These are phyloP conservation scores for Rhynchospora tenuis DNA, from an alignment of 176 grass and related monocot species.

Conservation along the genomic window DNA sequence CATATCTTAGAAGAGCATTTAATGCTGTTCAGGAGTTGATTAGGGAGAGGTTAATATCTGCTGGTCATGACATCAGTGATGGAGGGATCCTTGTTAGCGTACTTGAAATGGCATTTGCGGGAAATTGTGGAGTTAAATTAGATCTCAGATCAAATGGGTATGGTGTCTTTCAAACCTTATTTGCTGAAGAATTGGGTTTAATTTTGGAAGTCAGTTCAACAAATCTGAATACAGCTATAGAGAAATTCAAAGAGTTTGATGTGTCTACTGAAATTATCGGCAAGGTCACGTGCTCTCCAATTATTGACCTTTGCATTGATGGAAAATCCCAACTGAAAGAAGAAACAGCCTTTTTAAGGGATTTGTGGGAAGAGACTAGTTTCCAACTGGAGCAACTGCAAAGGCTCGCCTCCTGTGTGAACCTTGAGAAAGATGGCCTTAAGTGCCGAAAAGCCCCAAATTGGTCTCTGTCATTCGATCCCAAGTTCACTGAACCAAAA, in stretches of 20 bases:
- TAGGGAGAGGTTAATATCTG: constrained; percentile 59
- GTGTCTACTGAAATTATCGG: constrained; percentile 60
- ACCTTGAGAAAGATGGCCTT: constrained; percentile 77
- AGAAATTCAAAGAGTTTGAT: constrained; percentile 56
- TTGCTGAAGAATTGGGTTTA: constrained; percentile 85
- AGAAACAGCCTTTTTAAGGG: constrained; percentile 63
- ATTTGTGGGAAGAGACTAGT: constrained; percentile 90
- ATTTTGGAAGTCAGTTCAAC: constrained; percentile 50
- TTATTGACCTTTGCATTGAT: constrained; percentile 55
- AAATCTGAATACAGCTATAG: constrained; percentile 36
- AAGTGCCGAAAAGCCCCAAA: constrained; percentile 47
- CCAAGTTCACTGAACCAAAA: constrained; percentile 52
- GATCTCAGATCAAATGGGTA: constrained; percentile 46
- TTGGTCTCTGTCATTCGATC: constrained; percentile 69
- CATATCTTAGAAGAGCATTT: constrained; percentile 67
- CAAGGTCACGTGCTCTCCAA: constrained; percentile 50
- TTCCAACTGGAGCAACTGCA: constrained; percentile 83
- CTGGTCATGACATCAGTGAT: constrained; percentile 86
- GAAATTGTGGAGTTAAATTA: constrained; percentile 74
- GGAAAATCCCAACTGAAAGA: constrained; percentile 50
- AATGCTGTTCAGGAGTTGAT: constrained; percentile 64
- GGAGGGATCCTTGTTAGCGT: constrained; percentile 70
- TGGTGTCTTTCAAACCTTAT: constrained; percentile 54
- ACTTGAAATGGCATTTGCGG: constrained; percentile 93
- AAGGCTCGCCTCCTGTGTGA: constrained; percentile 70